phyloP scores from a whole-genome alignment of 2,329 filamentous ascomycete species.

The Spiromastix sp. region DNA sequence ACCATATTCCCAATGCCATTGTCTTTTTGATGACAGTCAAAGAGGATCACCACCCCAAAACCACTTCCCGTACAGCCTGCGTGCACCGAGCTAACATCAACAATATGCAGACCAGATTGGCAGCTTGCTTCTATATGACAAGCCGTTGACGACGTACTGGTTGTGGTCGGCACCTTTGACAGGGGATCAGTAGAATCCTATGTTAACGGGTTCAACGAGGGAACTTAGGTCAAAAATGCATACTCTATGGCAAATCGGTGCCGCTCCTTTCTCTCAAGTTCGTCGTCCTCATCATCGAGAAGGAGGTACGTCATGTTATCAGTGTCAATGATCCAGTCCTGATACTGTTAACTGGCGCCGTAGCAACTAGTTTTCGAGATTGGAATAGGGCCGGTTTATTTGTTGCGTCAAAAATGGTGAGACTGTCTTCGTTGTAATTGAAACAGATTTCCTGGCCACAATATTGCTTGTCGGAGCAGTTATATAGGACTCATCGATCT shows the following conservation, averaged over 20 bases:
- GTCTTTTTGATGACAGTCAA: conserved; percentile 44
- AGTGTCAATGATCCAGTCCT: conserved; percentile 44
- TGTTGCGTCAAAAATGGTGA: conserved; percentile 16
- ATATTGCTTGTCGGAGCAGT: conserved; percentile 41
- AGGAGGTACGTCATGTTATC: conserved; percentile 38
- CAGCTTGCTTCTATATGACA: conserved; percentile 43
- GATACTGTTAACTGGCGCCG: conserved; percentile 50
- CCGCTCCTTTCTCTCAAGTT: conserved; percentile 33
- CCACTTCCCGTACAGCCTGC: conserved; percentile 35
- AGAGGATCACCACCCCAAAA: conserved; percentile 40
- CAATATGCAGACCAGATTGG: conserved; percentile 35
- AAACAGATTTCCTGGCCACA: conserved; percentile 45
- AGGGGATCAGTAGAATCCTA: conserved; percentile 34
- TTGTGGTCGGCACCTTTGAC: conserved; percentile 39
- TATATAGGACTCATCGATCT: conserved; percentile 47
- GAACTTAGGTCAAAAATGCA: conserved; percentile 43
- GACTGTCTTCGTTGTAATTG: conserved; percentile 39
- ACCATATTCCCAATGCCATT: conserved; percentile 33
- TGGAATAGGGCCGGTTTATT: conserved; percentile 23
- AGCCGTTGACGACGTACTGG: conserved; percentile 37
- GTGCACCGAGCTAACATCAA: conserved; percentile 18
- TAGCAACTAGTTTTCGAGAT: conserved; percentile 46
- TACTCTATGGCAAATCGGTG: conserved; percentile 36
- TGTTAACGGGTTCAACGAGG: conserved; percentile 34
- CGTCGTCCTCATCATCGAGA: conserved; percentile 46